phyloP scores from a whole-genome alignment of 768 basidiomycete genomes.

The Clavulina sp. region DNA sequence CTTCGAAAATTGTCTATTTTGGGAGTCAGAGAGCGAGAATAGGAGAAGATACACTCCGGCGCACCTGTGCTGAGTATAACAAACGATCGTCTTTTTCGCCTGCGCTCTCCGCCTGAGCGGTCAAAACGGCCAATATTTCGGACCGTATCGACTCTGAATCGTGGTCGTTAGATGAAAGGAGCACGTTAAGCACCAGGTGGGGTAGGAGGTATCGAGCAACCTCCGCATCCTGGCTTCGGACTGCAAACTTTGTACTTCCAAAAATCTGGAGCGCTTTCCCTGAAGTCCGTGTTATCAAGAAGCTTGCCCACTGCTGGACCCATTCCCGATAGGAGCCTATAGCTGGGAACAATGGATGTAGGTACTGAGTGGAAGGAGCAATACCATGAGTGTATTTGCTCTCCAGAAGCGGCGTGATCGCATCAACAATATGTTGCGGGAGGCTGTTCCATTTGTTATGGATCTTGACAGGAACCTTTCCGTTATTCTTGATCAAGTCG shows the following conservation, averaged over 20 bases:
- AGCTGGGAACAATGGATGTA: slow-evolving; percentile 57
- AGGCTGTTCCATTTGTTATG: slow-evolving; percentile 63
- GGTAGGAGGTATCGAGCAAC: slow-evolving; percentile 86
- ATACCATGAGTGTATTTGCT: slow-evolving; percentile 38
- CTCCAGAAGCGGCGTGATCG: slow-evolving; percentile 67
- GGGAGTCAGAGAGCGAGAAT: not conserved
- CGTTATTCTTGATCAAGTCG: slow-evolving; percentile 39
- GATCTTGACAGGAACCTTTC: slow-evolving; percentile 41
- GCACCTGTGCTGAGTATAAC: slow-evolving; percentile 82
- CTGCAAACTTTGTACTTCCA: slow-evolving; percentile 53
- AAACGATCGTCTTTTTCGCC: slow-evolving; percentile 57
- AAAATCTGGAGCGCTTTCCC: slow-evolving; percentile 57
- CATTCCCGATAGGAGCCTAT: slow-evolving; percentile 84
- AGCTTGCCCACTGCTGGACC: slow-evolving; percentile 77
- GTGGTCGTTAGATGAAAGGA: slow-evolving; percentile 53
- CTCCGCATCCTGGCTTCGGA: slow-evolving; percentile 79
- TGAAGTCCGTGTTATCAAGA: slow-evolving; percentile 53
- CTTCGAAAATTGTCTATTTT: slow-evolving; percentile 69
- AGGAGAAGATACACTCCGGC: not conserved
- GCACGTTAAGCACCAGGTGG: slow-evolving; percentile 72
- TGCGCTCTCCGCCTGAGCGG: slow-evolving; percentile 66
- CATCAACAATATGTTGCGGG: slow-evolving; percentile 71
- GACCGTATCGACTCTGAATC: slow-evolving; percentile 45
- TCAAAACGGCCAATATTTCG: slow-evolving; percentile 67
- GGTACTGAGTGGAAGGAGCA: slow-evolving; percentile 20